A percentile compares a stretch with the other conserved stretches of the same genome.
These are phyloP conservation scores for Elsinoe fawcettii DNA, from an alignment of 2,329 filamentous ascomycete species.

Conservation along the genomic window DNA sequence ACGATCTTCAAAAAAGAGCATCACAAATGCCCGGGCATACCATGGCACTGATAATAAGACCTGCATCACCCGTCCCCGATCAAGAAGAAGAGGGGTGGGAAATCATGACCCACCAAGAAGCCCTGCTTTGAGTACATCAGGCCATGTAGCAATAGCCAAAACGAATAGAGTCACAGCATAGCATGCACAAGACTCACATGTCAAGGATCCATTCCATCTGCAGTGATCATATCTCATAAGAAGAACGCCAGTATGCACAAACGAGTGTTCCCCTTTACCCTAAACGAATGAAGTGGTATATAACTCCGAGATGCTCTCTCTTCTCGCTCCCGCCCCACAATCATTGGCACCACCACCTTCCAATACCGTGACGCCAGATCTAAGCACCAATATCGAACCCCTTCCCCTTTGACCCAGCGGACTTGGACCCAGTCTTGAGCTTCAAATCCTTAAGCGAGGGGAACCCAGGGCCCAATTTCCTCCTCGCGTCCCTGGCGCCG, in stretches of 20 bases:
- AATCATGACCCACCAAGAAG: background rate
- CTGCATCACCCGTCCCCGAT: background rate
- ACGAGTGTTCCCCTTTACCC: background rate
- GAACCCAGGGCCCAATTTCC: slow-evolving; percentile 1
- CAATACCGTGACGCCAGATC: too few relatives aligned
- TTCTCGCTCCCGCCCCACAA: too few relatives aligned
- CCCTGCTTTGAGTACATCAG: background rate
- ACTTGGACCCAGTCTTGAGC: too few relatives aligned
- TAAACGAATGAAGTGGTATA: background rate
- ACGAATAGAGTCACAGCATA: background rate
- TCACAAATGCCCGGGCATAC: background rate
- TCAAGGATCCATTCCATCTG: too few relatives aligned
- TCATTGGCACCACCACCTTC: too few relatives aligned
- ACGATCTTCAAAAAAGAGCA: background rate
- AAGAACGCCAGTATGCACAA: background rate
- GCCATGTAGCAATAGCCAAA: background rate
- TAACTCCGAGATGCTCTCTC: background rate
- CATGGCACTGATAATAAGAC: background rate
- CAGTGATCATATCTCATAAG: background rate
- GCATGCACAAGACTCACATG: background rate
- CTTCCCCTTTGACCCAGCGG: too few relatives aligned
- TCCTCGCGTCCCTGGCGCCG: slow-evolving; percentile 5
- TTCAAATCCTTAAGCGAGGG: background rate
- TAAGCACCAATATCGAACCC: background rate
- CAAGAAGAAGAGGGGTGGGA: background rate